Percentiles rank a stretch among this genome's conserved stretches.
Evolutionary conservation across 2,329 filamentous ascomycete genomes (phyloP).

Genomic region (Alternaria brassicicola): DNA sequence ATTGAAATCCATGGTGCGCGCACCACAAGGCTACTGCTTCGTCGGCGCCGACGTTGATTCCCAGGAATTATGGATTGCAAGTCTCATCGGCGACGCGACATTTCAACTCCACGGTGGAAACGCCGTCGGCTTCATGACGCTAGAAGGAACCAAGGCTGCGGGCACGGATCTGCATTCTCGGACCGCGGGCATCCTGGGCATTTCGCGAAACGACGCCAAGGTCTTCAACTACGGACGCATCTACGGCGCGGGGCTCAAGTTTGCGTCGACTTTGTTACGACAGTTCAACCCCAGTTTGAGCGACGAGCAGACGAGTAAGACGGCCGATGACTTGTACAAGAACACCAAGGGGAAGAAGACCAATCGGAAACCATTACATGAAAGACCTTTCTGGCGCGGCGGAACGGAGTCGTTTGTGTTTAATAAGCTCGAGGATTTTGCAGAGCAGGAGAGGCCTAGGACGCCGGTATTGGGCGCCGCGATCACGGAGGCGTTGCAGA

Average conservation of each 20-base stretch:
- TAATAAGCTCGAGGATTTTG: constrained; percentile 97
- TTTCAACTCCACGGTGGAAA: constrained; percentile 96
- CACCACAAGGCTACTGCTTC: constrained; percentile 88
- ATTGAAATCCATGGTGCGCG: constrained; percentile 94
- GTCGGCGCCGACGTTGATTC: constrained; percentile 98
- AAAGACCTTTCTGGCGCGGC: constrained; percentile 87
- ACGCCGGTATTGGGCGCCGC: constrained; percentile 93
- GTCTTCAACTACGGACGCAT: constrained; percentile 99
- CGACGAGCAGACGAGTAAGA: constrained; percentile 76
- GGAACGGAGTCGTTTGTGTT: constrained; percentile 98
- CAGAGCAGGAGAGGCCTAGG: constrained; percentile 86
- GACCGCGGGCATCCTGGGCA: constrained; percentile 88
- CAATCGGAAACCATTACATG: constrained; percentile 71
- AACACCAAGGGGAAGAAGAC: constrained; percentile 92
- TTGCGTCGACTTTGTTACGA: constrained; percentile 84
- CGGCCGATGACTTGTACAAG: constrained; percentile 80
- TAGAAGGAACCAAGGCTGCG: constrained; percentile 92
- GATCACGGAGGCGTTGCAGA: constrained; percentile 94
- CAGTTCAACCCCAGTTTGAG: constrained; percentile 90
- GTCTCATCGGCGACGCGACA: constrained; percentile 88
- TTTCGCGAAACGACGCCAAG: constrained; percentile 93
- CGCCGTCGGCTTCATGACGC: constrained; percentile 97
- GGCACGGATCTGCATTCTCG: constrained; percentile 95
- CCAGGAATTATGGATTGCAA: constrained; percentile 97
- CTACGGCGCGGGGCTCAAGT: constrained; percentile 95